These are phyloP conservation scores for Turritis glabra DNA, from an alignment of 345 rosid species.

Conservation along the genomic window DNA sequence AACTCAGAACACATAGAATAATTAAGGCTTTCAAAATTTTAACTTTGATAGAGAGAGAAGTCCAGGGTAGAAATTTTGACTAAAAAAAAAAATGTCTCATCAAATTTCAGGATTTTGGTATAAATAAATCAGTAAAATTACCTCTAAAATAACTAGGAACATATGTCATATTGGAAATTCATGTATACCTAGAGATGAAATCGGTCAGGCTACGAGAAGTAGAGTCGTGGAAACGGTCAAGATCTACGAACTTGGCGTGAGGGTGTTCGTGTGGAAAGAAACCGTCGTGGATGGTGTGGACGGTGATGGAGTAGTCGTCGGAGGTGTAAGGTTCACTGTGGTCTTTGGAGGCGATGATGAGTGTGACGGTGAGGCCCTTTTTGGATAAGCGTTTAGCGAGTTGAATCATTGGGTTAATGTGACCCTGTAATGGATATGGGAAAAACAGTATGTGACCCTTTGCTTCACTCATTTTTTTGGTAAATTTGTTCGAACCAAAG, in stretches of 20 bases:
- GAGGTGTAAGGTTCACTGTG: conserved; percentile 38
- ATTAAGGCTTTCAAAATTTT: not conserved
- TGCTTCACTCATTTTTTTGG: conserved; percentile 28
- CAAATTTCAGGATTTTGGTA: too few relatives aligned
- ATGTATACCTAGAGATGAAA: conserved; percentile 36
- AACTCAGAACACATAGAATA: not conserved
- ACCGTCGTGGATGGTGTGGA: conserved; percentile 42
- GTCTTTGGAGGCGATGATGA: conserved; percentile 38
- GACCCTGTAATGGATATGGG: conserved; percentile 40
- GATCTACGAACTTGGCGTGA: conserved; percentile 18
- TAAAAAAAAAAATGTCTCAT: too few relatives aligned
- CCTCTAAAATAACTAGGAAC: not conserved
- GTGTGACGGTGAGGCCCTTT: conserved; percentile 38
- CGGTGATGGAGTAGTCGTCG: conserved; percentile 29
- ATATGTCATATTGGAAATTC: not conserved
- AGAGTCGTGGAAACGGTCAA: conserved; percentile 2
- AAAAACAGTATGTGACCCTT: conserved; percentile 30
- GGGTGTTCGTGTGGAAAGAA: conserved; percentile 35
- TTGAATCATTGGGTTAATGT: conserved; percentile 48
- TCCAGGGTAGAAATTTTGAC: too few relatives aligned
- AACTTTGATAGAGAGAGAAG: too few relatives aligned
- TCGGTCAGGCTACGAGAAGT: conserved; percentile 35
- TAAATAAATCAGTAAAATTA: too few relatives aligned
- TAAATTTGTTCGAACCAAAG: not conserved
- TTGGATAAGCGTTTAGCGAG: conserved; percentile 41